Evolutionary conservation across 805 yeast species (phyloP).

Genomic region (Pichia exigua): DNA sequence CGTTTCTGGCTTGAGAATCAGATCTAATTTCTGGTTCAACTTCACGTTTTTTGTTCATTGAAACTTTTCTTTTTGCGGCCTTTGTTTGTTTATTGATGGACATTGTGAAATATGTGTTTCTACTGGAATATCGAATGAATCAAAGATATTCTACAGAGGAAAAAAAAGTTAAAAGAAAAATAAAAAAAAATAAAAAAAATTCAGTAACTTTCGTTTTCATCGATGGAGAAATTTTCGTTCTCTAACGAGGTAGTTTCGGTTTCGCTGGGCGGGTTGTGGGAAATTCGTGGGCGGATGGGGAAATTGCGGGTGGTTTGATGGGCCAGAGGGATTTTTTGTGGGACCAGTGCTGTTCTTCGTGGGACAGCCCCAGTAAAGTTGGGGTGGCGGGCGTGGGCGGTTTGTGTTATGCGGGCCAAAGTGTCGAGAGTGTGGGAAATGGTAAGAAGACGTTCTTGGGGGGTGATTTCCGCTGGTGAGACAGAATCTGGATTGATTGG

Average conservation of each 20-base stretch:
- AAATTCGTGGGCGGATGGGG: not conserved
- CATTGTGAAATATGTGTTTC: constrained; percentile 11
- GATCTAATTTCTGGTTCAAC: constrained; percentile 59
- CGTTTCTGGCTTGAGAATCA: constrained; percentile 64
- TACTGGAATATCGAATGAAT: too few species aligned
- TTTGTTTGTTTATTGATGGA: constrained; percentile 39
- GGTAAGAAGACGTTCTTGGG: not conserved
- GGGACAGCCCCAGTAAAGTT: not conserved
- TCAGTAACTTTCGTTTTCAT: not conserved
- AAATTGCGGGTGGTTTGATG: not conserved
- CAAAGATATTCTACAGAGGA: too few species aligned
- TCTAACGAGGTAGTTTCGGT: not conserved
- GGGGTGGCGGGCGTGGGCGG: not conserved
- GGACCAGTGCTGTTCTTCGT: not conserved
- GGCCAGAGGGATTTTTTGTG: not conserved
- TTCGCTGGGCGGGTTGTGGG: not conserved
- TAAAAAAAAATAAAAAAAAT: not conserved
- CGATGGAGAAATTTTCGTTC: not conserved
- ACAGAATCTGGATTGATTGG: not conserved
- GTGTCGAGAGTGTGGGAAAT: not conserved
- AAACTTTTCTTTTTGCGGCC: constrained; percentile 47
- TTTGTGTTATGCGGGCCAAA: not conserved
- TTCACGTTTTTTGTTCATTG: constrained; percentile 46
- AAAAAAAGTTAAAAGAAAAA: not conserved
- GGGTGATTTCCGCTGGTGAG: not conserved